Base-by-base conservation (phyloP, 768 basidiomycete genomes). In the Strobilomyces confusus region DNA sequence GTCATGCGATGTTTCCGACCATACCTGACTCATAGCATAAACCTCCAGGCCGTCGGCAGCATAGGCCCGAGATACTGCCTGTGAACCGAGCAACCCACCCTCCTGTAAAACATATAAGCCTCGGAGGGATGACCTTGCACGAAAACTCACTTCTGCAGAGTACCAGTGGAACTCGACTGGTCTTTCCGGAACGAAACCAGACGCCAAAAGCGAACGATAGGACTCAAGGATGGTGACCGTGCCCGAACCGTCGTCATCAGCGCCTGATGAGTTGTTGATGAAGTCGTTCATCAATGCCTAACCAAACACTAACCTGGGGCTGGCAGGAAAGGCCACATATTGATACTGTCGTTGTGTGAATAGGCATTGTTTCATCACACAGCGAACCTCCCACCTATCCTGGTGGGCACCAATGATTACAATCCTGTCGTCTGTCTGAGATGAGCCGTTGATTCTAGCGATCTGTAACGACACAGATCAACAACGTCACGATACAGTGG, bases 41-140 rank as follows among this genome's bases (percentile, higher is more conserved):
- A 69, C 60, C 2, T 56, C 11, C 11, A 36, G 9, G 0, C 51
- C 55, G 25, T 51, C 36, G 15, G 66, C 58, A 45, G 82, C 82
- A 65, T 95, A 97, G 55, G 80, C 78, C 60, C 77, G 75, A 34
- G 92, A 92, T 47, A 98, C 80, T 17, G 93, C 94, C 70, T 95
- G 93, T 34, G 89, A 92, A 37, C 94, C 94, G 49, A 92, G 81
- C 34, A 92, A 79, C 13, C 91, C 91, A 47, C 82, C 87, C 73
- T 92, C 89, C 89, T 69, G 26, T 11, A 34, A 13, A 25, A 37
- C 13, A 20, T 22, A 29, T 66, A 13, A 63, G 50, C 20, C 29
- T 32, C 11, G 3, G 3, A 25, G 14, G 11, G 1, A 33, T 9
- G 37, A 19, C 17, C 15, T 34, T 9, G 30, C 11, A 15, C 20